These are phyloP conservation scores for Simplicillium aogashimaense DNA, from an alignment of 2,329 filamentous ascomycete genomes.

Conservation along the genomic window DNA sequence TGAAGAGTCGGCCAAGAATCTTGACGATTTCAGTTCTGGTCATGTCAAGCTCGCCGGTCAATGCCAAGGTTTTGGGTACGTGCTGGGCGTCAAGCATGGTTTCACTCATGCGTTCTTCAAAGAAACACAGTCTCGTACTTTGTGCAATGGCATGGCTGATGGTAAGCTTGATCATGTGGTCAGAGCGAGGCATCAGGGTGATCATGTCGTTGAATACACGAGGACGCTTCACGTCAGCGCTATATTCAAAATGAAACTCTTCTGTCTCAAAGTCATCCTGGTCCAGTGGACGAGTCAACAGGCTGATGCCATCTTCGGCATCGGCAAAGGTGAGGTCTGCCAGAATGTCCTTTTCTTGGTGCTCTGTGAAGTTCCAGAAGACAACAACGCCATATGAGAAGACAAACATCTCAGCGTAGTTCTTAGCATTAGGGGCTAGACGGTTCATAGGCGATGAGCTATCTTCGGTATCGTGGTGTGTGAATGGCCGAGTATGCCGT, in stretches of 20 bases:
- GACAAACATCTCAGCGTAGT: constrained; percentile 91
- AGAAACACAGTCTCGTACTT: constrained; percentile 91
- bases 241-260: constrained; percentile 98
- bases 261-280: constrained; percentile 95
- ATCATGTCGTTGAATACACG: constrained; percentile 99
- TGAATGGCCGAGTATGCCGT: constrained; percentile 16
- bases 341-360: constrained; percentile 91
- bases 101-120: constrained; percentile 89
- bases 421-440: constrained; percentile 60
- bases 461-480: constrained; percentile 21
- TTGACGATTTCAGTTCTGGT: constrained; percentile 83
- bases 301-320: constrained; percentile 50
- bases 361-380: constrained; percentile 97
- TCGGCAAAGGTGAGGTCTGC: constrained; percentile 88
- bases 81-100: constrained; percentile 92
- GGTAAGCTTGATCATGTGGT: constrained; percentile 98
- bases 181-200: constrained; percentile 74
- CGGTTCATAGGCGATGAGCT: constrained; percentile 44
- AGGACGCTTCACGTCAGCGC: constrained; percentile 71
- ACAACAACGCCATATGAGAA: constrained; percentile 96
- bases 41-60: constrained; percentile 88
- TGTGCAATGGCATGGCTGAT: constrained; percentile 97
- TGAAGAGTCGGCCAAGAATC: constrained; percentile 83
- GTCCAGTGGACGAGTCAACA: constrained; percentile 70
- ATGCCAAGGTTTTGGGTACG: constrained; percentile 77